Conservation (phyloP, 768 basidiomycete species). For the Infundibulicybe gibba region DNA sequence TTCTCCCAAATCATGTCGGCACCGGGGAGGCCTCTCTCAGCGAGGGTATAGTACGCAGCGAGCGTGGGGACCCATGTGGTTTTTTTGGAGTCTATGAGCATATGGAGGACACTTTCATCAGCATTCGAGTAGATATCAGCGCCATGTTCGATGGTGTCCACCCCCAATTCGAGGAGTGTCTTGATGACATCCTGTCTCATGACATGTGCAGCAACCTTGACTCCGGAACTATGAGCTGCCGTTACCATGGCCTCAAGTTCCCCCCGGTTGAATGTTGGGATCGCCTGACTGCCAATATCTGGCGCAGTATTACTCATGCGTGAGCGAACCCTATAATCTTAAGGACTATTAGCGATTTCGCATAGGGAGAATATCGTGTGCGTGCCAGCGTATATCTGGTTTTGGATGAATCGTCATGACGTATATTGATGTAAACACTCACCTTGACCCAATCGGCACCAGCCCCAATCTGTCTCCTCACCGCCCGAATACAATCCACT, state of each 20-base stretch:
- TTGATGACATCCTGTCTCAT: slow-evolving; percentile 24
- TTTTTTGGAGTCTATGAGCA: slow-evolving; percentile 17
- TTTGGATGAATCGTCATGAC: neutral
- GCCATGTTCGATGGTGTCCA: slow-evolving; percentile 62
- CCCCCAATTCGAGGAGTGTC: slow-evolving; percentile 30
- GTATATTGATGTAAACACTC: neutral
- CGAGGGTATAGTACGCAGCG: slow-evolving; percentile 37
- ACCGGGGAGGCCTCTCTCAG: slow-evolving; percentile 8
- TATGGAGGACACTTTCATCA: slow-evolving; percentile 18
- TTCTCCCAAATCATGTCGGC: slow-evolving; percentile 30
- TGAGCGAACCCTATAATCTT: slow-evolving; percentile 54
- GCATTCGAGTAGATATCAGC: slow-evolving; percentile 20
- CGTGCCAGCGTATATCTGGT: slow-evolving; percentile 51
- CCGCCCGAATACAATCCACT: slow-evolving; percentile 50
- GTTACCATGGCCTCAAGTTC: slow-evolving; percentile 48
- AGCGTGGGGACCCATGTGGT: slow-evolving; percentile 61
- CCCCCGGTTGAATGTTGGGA: slow-evolving; percentile 38
- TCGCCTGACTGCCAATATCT: slow-evolving; percentile 23
- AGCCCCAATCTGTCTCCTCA: slow-evolving; percentile 58
- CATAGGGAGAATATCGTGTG: slow-evolving; percentile 10
- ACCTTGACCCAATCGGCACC: slow-evolving; percentile 72
- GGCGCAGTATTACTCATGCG: slow-evolving; percentile 39
- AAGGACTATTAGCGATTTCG: slow-evolving; percentile 3
- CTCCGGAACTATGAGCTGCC: slow-evolving; percentile 46
- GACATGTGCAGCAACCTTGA: slow-evolving; percentile 59